Evolutionary conservation across 768 basidiomycete species (phyloP), one percentile per base, ranked within the genome.

Genomic region (Tylopilus rubrobrunneus): DNA sequence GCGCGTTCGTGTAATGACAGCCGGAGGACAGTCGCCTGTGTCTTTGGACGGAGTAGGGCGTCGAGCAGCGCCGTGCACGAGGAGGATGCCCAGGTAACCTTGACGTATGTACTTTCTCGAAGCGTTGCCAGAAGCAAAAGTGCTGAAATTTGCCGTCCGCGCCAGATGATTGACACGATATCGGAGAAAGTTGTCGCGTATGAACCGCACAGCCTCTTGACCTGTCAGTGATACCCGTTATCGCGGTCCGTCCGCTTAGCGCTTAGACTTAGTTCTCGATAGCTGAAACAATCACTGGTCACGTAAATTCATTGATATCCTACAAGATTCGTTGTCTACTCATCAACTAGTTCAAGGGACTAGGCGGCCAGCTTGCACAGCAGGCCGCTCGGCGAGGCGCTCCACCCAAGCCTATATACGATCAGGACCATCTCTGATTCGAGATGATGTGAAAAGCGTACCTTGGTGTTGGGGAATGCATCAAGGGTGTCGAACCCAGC

Each of bases 11-110:
- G 70, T 94, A 89, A 27, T 89, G 78, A 70, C 93, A 96, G 29
- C 89, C 87, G 0, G 91, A 92, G 7, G 93, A 92, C n/a, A 89
- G 75, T 50, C 76, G 72, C 3, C 86, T 83, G 33, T 92, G 76
- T 66, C 89, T 89, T 25, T 87, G 68, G 45, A 96, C 93, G 67
- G 93, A 96, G 65, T 95, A 96, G 80, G 33, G 90, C 89, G 28
- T 73, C 76, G 45, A 92, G 74, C 55, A 96, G 75, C 48, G 82
- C 81, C 60, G 89, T 81, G 68, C 92, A 95, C 44, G 87, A 87
- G 41, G 86, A 86, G 46, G 89, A 83, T 19, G 19, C 19, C 19
- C 19, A 19, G 19, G 19, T 19, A 19, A 19, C 19, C 19, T 19
- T 19, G 19, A 19, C 19, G 19, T 19, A 29, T 29, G 29, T 29